Evolutionary conservation across 202 grass and related monocot genomes (phyloP), one percentile per base, ranked within the genome.

Genomic region (Bolboschoenoplectus hybrid): DNA sequence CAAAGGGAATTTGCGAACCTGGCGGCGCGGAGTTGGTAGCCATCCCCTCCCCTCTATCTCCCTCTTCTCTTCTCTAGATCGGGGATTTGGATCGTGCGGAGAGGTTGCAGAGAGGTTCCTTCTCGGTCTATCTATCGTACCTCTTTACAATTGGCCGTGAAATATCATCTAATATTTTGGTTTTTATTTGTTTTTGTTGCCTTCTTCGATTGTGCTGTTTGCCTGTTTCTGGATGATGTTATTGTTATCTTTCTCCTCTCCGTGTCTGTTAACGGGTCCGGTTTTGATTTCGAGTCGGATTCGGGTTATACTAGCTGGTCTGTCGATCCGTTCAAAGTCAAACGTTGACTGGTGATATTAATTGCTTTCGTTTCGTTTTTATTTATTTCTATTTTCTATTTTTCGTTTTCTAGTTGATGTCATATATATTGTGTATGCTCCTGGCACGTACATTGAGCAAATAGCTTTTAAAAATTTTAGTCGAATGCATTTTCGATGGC

Each of bases 221-320:
- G 4, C 1, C 12, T 68, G 47, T 14, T 56, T 26, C 26, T 26
- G 26, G 16, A 60, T 19, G 56, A 47, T 16, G 17, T 50, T n/a
- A 47, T 17, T 26, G 26, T 44, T 5, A 44, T 44, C 56, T 58
- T 11, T 49, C 4, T 58, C 56, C 49, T 51, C n/a, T 80, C 53
- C 53, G 84, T 34, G 84, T 78, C 19, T 34, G 9, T 85, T 85
- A 85, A 63, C 84, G 70, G 84, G 40, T 77, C 70, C 70, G 84
- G 26, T 26, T 6, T 67, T 3, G 20, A n/a, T 50, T 81, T 9
- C 38, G 44, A 2, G 62, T 11, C 56, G 56, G 60, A 35, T 83
- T 67, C 61, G 80, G 39, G 60, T 81, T 8, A 58, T 17, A 61
- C 53, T 57, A 2, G 45, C 9, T 52, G 9, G 5, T 47, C 1